phyloP scores from a whole-genome alignment of 2,329 filamentous ascomycete species.

The Talaromyces sp. region DNA sequence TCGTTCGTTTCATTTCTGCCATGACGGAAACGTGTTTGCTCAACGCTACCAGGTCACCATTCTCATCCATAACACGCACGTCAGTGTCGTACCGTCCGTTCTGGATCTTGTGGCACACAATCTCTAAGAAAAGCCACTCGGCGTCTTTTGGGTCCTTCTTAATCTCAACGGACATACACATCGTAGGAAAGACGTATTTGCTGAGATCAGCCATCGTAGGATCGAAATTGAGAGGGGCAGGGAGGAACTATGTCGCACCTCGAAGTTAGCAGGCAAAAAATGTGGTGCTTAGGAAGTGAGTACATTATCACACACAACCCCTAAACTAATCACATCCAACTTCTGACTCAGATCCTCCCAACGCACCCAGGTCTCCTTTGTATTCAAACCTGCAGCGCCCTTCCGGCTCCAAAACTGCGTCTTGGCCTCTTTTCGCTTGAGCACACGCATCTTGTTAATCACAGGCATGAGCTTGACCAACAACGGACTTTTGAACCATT shows the following conservation, averaged over 20 bases:
- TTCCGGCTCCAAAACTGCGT: slow-evolving; percentile 12
- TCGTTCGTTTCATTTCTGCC: slow-evolving; percentile 11
- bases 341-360: slow-evolving; percentile 13
- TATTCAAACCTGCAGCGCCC: slow-evolving; percentile 6
- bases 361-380: slow-evolving; percentile 12
- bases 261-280: not conserved
- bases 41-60: slow-evolving; percentile 12
- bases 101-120: slow-evolving; percentile 6
- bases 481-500: not conserved
- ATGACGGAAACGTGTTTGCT: slow-evolving; percentile 14
- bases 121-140: slow-evolving; percentile 15
- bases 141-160: slow-evolving; percentile 15
- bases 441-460: slow-evolving; percentile 6
- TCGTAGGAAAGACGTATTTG: slow-evolving; percentile 16
- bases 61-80: slow-evolving; percentile 14
- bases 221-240: slow-evolving; percentile 15
- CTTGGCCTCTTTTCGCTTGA: slow-evolving; percentile 9
- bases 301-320: slow-evolving; percentile 13
- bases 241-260: slow-evolving; percentile 4
- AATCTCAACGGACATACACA: slow-evolving; percentile 14
- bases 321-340: slow-evolving; percentile 15
- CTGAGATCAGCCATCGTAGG: slow-evolving; percentile 11
- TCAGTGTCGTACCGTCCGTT: slow-evolving; percentile 15
- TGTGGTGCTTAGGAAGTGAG: not conserved
- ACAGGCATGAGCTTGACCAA: slow-evolving; percentile 15